These are phyloP conservation scores for Cladophialophora immunda DNA, from an alignment of 2,329 filamentous ascomycete species.

Conservation along the genomic window DNA sequence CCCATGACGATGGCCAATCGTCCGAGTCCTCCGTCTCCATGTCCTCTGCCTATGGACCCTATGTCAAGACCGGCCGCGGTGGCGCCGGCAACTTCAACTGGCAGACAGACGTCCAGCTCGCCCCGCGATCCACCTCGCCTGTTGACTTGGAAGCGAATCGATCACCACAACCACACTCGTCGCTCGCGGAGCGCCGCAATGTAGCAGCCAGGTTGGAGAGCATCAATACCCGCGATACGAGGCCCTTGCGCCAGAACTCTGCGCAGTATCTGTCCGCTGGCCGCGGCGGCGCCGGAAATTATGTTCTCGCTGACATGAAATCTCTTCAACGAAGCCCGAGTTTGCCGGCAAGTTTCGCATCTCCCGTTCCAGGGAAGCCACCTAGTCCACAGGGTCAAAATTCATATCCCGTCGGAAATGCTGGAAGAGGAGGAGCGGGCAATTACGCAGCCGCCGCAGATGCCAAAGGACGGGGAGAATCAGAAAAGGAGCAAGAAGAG, in stretches of 20 bases:
- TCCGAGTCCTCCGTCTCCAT: conserved; percentile 33
- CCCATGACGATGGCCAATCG: conserved; percentile 18
- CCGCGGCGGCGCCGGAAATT: conserved; percentile 39
- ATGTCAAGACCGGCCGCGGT: conserved; percentile 66
- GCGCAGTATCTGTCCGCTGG: conserved; percentile 34
- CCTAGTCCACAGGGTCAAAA: conserved; percentile 18
- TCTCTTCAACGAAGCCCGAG: conserved; percentile 28
- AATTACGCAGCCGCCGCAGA: conserved; percentile 56
- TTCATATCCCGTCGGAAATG: conserved; percentile 35
- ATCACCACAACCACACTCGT: conserved; percentile 30
- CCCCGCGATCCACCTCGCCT: conserved; percentile 18
- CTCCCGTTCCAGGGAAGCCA: not conserved
- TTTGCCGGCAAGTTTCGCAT: conserved; percentile 25
- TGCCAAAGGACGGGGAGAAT: conserved; percentile 24
- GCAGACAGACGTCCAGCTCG: conserved; percentile 48
- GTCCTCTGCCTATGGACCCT: conserved; percentile 46
- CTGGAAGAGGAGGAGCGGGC: conserved; percentile 69
- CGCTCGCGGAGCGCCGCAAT: conserved; percentile 36
- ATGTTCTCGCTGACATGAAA: conserved; percentile 25
- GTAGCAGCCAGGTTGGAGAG: conserved; percentile 35
- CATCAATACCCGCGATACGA: conserved; percentile 35
- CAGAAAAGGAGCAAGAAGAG: conserved; percentile 31
- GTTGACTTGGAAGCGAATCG: conserved; percentile 58
- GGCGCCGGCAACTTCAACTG: conserved; percentile 71
- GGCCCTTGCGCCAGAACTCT: conserved; percentile 31